These are phyloP conservation scores for Leccinum variicolor DNA, from an alignment of 768 basidiomycete genomes.

Conservation along the genomic window DNA sequence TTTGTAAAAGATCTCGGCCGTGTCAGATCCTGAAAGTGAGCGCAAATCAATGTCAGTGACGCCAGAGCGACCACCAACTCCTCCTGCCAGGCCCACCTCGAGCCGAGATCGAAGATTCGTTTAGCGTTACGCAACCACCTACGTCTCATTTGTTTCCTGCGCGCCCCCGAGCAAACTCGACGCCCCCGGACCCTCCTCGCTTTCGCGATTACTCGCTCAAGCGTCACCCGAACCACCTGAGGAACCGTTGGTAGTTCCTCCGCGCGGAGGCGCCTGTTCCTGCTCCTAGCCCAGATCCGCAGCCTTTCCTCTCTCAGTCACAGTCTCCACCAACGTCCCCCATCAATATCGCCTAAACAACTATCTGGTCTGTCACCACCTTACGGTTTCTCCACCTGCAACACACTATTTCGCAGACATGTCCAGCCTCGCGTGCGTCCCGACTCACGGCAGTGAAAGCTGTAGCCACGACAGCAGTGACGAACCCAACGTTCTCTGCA, in stretches of 20 bases:
- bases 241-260: constrained; percentile 25
- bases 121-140: constrained; percentile 59
- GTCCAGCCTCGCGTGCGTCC: constrained; percentile 68
- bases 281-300: not conserved
- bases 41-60: constrained; percentile 23
- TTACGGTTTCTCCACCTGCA: constrained; percentile 22
- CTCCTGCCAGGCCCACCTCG: constrained; percentile 54
- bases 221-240: constrained; percentile 48
- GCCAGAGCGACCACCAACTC: constrained; percentile 23
- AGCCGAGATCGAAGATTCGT: constrained; percentile 71
- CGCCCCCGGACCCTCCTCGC: constrained; percentile 72
- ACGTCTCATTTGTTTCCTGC: constrained; percentile 65
- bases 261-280: constrained; percentile 30
- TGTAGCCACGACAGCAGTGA: constrained; percentile 63
- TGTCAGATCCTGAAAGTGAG: constrained; percentile 38
- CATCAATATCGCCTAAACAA: constrained; percentile 1
- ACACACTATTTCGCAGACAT: constrained; percentile 31
- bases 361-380: constrained; percentile 2
- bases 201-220: constrained; percentile 77
- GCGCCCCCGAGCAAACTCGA: constrained; percentile 62
- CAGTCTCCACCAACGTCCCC: constrained; percentile 31
- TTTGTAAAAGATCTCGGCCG: constrained; percentile 46
- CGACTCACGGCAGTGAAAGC: constrained; percentile 61
- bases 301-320: constrained; percentile 26
- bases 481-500: constrained; percentile 50